These are phyloP conservation scores for Calonectria ilicicola DNA, from an alignment of 2,329 filamentous ascomycete genomes.

Conservation along the genomic window DNA sequence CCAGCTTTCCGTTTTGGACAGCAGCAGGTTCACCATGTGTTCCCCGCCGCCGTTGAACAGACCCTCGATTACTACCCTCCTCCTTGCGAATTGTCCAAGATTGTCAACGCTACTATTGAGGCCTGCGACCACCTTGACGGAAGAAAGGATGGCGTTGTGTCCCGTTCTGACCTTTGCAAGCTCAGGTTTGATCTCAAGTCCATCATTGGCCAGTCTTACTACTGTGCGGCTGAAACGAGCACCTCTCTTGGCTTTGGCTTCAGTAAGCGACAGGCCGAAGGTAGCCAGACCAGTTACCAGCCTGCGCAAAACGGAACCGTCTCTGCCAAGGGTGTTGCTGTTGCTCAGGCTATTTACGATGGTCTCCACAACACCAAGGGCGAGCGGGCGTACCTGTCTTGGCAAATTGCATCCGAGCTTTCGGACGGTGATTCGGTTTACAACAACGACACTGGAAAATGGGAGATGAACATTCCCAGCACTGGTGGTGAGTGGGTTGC, in stretches of 20 bases:
- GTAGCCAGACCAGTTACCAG: slow-evolving; percentile 38
- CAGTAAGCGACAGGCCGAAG: slow-evolving; percentile 29
- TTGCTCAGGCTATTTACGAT: slow-evolving; percentile 48
- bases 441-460: slow-evolving; percentile 46
- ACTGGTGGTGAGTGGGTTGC: slow-evolving; percentile 52
- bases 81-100: slow-evolving; percentile 60
- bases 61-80: slow-evolving; percentile 49
- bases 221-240: slow-evolving; percentile 44
- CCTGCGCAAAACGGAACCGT: slow-evolving; percentile 50
- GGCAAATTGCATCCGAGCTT: slow-evolving; percentile 47
- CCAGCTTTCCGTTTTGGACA: slow-evolving; percentile 49
- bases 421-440: slow-evolving; percentile 48
- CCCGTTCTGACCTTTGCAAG: slow-evolving; percentile 46
- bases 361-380: slow-evolving; percentile 49
- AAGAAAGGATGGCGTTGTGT: slow-evolving; percentile 64
- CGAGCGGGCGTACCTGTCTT: slow-evolving; percentile 51
- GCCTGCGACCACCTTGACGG: slow-evolving; percentile 69
- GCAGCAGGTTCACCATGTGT: slow-evolving; percentile 57
- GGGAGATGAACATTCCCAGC: slow-evolving; percentile 47
- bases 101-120: slow-evolving; percentile 65
- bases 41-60: slow-evolving; percentile 50
- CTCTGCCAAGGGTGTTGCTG: slow-evolving; percentile 48
- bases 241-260: slow-evolving; percentile 24
- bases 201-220: slow-evolving; percentile 48
- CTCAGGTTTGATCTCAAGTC: slow-evolving; percentile 46